A percentile compares a stretch with the other conserved stretches of the same genome.
phyloP scores from a whole-genome alignment of 2,329 filamentous ascomycete genomes.

The Trichoderma citrinoviride region DNA sequence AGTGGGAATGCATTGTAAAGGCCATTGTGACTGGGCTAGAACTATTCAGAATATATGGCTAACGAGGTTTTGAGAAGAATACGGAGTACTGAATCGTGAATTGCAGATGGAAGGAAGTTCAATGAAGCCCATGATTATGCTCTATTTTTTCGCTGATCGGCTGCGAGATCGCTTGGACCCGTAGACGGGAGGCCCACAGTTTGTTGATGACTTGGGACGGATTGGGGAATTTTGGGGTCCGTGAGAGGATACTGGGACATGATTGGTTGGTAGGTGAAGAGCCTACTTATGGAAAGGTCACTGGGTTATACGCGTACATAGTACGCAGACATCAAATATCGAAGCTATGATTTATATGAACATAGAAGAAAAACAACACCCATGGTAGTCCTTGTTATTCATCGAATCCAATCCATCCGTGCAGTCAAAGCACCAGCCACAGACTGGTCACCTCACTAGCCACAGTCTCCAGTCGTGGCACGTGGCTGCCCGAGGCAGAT shows the following conservation, averaged over 20 bases:
- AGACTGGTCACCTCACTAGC: not conserved
- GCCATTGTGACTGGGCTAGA: constrained; percentile 60
- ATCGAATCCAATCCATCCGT: not conserved
- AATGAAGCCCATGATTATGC: not conserved
- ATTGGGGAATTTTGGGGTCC: constrained; percentile 2
- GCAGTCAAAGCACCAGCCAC: not conserved
- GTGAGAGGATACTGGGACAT: not conserved
- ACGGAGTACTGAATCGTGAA: not conserved
- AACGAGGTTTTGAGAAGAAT: not conserved
- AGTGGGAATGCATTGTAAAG: constrained; percentile 97
- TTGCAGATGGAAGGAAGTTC: not conserved
- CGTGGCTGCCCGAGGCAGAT: not conserved
- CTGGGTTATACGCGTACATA: not conserved
- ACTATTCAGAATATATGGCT: not conserved
- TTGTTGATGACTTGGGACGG: not conserved
- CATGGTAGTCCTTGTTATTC: no score
- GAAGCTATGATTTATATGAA: not conserved
- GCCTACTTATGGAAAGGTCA: not conserved
- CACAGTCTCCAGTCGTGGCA: not conserved
- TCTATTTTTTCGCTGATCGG: not conserved
- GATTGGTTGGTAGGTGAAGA: not conserved
- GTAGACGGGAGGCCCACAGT: not conserved
- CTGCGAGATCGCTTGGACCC: not conserved
- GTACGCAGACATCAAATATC: no score
- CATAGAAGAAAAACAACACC: no score